Evolutionary conservation across 2,329 filamentous ascomycete species (phyloP).

Genomic region (Xylaria multiplex): DNA sequence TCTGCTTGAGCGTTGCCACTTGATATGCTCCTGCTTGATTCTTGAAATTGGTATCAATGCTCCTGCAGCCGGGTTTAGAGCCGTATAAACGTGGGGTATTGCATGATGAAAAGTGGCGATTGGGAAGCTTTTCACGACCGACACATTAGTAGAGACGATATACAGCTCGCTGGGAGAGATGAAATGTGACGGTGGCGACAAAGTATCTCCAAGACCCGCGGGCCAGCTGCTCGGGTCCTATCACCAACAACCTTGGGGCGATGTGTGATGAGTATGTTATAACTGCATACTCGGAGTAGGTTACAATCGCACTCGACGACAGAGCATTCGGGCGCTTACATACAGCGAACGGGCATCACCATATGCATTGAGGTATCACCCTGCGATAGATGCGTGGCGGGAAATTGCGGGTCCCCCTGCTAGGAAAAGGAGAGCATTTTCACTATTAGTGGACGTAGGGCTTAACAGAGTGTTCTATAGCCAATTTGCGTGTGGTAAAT

Average conservation of each 20-base stretch:
- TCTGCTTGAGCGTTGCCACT: constrained; percentile 12
- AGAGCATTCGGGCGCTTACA: constrained; percentile 5
- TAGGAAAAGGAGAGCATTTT: constrained; percentile 20
- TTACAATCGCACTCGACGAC: neutral
- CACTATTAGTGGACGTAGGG: neutral
- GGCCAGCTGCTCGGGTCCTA: constrained; percentile 17
- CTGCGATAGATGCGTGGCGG: constrained; percentile 15
- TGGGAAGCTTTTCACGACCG: neutral
- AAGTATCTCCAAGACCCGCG: constrained; percentile 6
- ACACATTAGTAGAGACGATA: neutral
- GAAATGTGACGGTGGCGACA: constrained; percentile 24
- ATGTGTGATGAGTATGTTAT: constrained; percentile 3
- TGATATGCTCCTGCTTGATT: constrained; percentile 1
- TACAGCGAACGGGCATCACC: constrained; percentile 12
- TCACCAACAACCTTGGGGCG: constrained; percentile 14
- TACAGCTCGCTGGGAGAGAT: neutral
- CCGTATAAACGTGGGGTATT: constrained; percentile 23
- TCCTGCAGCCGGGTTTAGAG: constrained; percentile 4
- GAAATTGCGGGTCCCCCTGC: constrained; percentile 21
- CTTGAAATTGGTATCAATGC: neutral
- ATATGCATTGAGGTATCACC: constrained; percentile 21
- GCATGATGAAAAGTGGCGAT: constrained; percentile 3
- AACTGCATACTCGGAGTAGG: constrained; percentile 2
- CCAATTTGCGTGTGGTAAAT: constrained; percentile 11
- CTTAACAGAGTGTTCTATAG: constrained; percentile 16